A percentile compares a stretch with the other conserved stretches of the same genome.
Evolutionary conservation across 2,329 filamentous ascomycete species (phyloP).

Genomic region (Tolypocladium tundrense): DNA sequence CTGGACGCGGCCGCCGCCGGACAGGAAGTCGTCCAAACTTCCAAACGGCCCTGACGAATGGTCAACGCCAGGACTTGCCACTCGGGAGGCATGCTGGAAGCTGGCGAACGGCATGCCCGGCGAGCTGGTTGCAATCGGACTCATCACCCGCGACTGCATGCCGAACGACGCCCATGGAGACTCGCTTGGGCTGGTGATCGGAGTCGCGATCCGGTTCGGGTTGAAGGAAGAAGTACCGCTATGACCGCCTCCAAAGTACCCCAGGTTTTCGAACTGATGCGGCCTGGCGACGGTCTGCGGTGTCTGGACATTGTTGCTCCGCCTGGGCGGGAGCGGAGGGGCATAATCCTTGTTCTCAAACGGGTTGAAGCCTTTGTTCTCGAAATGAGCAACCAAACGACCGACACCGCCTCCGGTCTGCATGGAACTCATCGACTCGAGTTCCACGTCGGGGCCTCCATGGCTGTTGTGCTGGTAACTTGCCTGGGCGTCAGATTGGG

Average conservation of each 20-base stretch:
- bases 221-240: conserved; percentile 5
- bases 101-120: conserved; percentile 18
- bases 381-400: conserved; percentile 29
- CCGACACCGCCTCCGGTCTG: conserved; percentile 18
- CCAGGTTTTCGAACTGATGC: conserved; percentile 2
- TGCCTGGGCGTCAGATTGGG: conserved; percentile 16
- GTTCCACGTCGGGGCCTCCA: conserved; percentile 13
- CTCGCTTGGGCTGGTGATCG: conserved; percentile 19
- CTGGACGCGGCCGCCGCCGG: conserved; percentile 14
- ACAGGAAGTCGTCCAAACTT: conserved; percentile 23
- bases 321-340: conserved; percentile 24
- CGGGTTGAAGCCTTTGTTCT: conserved; percentile 20
- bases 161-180: conserved; percentile 21
- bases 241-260: conserved; percentile 2
- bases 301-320: conserved; percentile 15
- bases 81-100: conserved; percentile 18
- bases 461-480: conserved; percentile 15
- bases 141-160: conserved; percentile 18
- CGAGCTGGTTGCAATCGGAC: conserved; percentile 20
- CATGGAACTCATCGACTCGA: conserved; percentile 13
- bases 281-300: conserved; percentile 11
- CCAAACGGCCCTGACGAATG: conserved; percentile 19
- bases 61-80: conserved; percentile 16
- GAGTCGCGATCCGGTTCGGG: conserved; percentile 19
- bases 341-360: conserved; percentile 28